Evolutionary conservation across 345 rosid genomes (phyloP).

Genomic region (Linum usitatissimum): DNA sequence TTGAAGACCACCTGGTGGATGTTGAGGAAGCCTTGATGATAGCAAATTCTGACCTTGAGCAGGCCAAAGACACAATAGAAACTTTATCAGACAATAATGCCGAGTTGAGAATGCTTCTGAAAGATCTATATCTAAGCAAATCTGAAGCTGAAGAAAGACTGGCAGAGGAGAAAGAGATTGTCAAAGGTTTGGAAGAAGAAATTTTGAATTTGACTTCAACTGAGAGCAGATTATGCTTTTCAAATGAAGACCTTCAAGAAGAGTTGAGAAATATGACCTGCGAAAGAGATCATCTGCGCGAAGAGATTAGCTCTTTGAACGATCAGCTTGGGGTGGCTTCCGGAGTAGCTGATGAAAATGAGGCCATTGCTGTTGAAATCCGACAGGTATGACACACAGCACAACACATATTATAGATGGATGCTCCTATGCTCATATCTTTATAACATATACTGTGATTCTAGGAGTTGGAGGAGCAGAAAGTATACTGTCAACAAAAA

Average conservation of each 20-base stretch:
- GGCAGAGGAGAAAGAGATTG: constrained; percentile 62
- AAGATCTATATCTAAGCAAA: constrained; percentile 52
- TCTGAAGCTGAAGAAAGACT: constrained; percentile 57
- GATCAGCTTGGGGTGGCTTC: constrained; percentile 56
- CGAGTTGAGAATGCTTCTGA: constrained; percentile 49
- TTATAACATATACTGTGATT: constrained; percentile 3
- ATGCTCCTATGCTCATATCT: not conserved
- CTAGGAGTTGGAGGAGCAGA: constrained; percentile 74
- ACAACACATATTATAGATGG: constrained; percentile 4
- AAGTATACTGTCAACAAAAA: constrained; percentile 65
- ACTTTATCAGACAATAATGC: constrained; percentile 51
- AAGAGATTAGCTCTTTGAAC: constrained; percentile 48
- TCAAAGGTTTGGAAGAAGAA: constrained; percentile 68
- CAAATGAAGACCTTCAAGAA: constrained; percentile 39
- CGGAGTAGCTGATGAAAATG: constrained; percentile 76
- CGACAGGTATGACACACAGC: constrained; percentile 42
- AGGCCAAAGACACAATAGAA: constrained; percentile 45
- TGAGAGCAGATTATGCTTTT: constrained; percentile 32
- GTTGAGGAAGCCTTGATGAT: constrained; percentile 40
- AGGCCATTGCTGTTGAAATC: constrained; percentile 72
- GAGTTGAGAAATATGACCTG: constrained; percentile 32
- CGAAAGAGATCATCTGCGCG: constrained; percentile 54
- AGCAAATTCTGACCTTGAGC: constrained; percentile 42
- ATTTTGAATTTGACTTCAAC: constrained; percentile 47
- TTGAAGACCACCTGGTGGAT: constrained; percentile 40